Base-by-base conservation (phyloP, 2,329 filamentous ascomycete genomes). In the Aulographum hederae region DNA sequence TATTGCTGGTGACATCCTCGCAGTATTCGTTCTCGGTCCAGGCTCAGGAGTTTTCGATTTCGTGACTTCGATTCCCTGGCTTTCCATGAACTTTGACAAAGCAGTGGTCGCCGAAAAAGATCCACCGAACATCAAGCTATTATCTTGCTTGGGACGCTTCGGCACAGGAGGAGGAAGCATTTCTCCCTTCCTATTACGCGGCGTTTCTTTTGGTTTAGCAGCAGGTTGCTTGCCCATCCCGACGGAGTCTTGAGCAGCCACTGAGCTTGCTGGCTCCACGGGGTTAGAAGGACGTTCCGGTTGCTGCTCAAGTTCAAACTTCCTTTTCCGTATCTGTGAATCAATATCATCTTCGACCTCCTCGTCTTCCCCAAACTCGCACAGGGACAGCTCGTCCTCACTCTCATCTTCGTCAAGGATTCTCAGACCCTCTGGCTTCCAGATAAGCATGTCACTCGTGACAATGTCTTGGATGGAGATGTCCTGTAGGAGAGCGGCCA, bases 341-440 rank as follows among this genome's bases (percentile, higher is more conserved):
- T 47, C 39, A 17, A 63, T 43, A 31, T 57, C 50, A 10, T 41
- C 38, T 26, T 25, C 21, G 17, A 12, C 16, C 31, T 15, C 6
- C 28, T 34, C 36, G 2, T 15, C 21, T 26, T 41, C 38, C 13
- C 46, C 35, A 14, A 43, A 32, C 1, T 43, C 39, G 23, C 32
- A 45, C 1, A 35, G 18, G 12, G 47, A 39, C 6, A 47, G 43
- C 5, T 58, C 52, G 2, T 57, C 55, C 18, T 50, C 46, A 5
- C 54, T 51, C 4, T 50, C 43, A 3, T 43, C 33, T 4, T 39
- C 36, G 13, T 56, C 51, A 3, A 69, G 43, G 12, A 66, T 48
- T 13, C 53, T 51, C n/a, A 68, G 41, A 0, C 60, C 58, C 3
- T 57, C 50, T 2, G 48, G 52, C 40, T 67, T 67, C 57, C 61